Percentiles rank a stretch among this genome's conserved stretches.
Conservation (phyloP, 768 basidiomycete genomes). For the Pleurotus eryngii region DNA sequence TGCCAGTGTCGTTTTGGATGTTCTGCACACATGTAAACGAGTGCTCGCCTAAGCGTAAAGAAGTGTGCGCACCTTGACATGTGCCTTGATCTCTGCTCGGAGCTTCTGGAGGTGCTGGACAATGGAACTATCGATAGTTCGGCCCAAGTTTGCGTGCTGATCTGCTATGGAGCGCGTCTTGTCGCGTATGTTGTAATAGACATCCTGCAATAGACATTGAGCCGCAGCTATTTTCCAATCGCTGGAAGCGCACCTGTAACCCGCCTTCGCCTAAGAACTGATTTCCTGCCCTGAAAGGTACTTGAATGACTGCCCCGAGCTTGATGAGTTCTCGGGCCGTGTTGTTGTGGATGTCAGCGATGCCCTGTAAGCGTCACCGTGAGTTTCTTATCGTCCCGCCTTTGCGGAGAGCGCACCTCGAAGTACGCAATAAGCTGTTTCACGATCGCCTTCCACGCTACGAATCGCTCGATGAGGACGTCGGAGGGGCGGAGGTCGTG, state of each 20-base stretch:
- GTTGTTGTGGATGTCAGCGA: conserved; percentile 90
- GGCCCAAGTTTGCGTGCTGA: conserved; percentile 93
- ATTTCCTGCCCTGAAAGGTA: conserved; percentile 92
- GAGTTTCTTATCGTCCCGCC: no score
- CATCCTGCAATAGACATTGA: conserved; percentile 50
- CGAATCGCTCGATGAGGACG: conserved; percentile 92
- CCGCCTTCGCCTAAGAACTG: conserved; percentile 99
- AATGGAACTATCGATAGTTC: conserved; percentile 94
- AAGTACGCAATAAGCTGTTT: conserved; percentile 95
- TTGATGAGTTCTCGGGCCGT: conserved; percentile 91
- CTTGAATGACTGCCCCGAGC: conserved; percentile 93
- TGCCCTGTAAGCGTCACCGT: conserved; percentile 28
- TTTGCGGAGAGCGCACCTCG: conserved; percentile 37
- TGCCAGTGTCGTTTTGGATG: conserved; percentile 94
- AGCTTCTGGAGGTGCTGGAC: conserved; percentile 97
- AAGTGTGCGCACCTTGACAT: conserved; percentile 69
- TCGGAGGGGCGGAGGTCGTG: conserved; percentile 92
- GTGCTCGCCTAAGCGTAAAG: no score
- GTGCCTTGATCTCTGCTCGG: conserved; percentile 93
- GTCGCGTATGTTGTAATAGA: conserved; percentile 90
- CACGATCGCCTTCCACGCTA: conserved; percentile 94
- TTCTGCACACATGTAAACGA: conserved; percentile 43
- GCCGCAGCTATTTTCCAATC: not conserved
- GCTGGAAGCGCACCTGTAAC: conserved; percentile 56
- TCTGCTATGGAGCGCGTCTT: conserved; percentile 92